phyloP scores from a whole-genome alignment of 345 rosid species.

The Citrus hindsii region DNA sequence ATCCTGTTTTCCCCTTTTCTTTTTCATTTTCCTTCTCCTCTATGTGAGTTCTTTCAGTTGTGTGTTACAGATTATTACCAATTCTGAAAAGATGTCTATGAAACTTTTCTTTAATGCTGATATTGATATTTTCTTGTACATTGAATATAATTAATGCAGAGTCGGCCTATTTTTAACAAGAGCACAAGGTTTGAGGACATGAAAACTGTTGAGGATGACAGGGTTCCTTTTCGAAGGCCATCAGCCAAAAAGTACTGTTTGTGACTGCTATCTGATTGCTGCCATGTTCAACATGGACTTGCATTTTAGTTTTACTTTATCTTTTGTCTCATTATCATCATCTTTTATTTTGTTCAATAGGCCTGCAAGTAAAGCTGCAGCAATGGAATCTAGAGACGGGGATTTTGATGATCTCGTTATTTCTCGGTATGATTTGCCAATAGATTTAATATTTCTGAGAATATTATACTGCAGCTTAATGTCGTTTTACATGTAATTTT shows the following conservation, averaged over 20 bases:
- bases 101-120: not conserved
- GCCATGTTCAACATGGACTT: not conserved
- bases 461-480: not conserved
- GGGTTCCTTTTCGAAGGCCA: constrained; percentile 71
- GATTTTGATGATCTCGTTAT: constrained; percentile 87
- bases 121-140: constrained; percentile 3
- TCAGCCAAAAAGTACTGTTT: constrained; percentile 60
- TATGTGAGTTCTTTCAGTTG: not conserved
- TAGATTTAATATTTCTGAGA: not conserved
- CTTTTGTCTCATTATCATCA: not conserved
- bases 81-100: not conserved
- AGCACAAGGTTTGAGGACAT: constrained; percentile 97
- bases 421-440: constrained; percentile 49
- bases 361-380: constrained; percentile 56
- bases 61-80: not conserved
- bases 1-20: not conserved
- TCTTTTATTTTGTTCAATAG: constrained; percentile 27
- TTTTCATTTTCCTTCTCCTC: not conserved
- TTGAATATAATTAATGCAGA: constrained; percentile 48
- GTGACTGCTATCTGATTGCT: not conserved
- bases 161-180: constrained; percentile 96
- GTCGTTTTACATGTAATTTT: constrained; percentile 2
- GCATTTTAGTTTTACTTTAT: not conserved
- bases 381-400: constrained; percentile 85
- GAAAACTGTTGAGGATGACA: constrained; percentile 76